phyloP scores from a whole-genome alignment of 768 basidiomycete genomes.

The Suillus alpinus region DNA sequence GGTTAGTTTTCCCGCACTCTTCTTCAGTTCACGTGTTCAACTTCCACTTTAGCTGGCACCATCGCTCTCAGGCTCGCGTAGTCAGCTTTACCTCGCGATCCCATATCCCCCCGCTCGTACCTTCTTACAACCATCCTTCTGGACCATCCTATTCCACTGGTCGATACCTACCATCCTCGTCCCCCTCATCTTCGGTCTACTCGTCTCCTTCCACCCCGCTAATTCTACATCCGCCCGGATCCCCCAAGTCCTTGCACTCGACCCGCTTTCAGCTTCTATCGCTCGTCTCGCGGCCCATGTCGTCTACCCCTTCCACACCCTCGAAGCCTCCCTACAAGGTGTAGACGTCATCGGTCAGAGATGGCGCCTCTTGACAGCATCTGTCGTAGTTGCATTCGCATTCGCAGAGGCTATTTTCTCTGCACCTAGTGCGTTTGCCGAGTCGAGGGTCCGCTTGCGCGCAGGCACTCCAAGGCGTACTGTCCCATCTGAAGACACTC shows the following conservation, averaged over 20 bases:
- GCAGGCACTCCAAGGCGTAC: conserved; percentile 22
- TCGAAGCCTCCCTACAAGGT: conserved; percentile 26
- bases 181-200: conserved; percentile 52
- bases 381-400: conserved; percentile 59
- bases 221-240: conserved; percentile 23
- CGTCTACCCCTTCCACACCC: conserved; percentile 49
- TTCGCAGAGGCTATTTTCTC: conserved; percentile 62
- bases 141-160: conserved; percentile 61
- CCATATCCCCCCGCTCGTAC: conserved; percentile 48
- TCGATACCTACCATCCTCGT: conserved; percentile 56
- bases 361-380: conserved; percentile 55
- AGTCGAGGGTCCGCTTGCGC: conserved; percentile 24
- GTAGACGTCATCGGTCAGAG: conserved; percentile 54
- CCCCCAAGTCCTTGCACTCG: conserved; percentile 36
- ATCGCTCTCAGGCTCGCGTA: neutral
- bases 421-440: conserved; percentile 41
- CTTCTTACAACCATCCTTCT: conserved; percentile 48
- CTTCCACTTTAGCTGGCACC: neutral
- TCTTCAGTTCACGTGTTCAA: neutral
- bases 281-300: conserved; percentile 58
- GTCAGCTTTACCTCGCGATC: conserved; percentile 25
- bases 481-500: conserved; percentile 19
- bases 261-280: conserved; percentile 65
- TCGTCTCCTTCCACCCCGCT: conserved; percentile 62
- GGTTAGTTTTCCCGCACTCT: conserved; percentile 31